phyloP scores from a whole-genome alignment of 1,284 basidiomycete species.

The Pseudozyma tsukubaensis region DNA sequence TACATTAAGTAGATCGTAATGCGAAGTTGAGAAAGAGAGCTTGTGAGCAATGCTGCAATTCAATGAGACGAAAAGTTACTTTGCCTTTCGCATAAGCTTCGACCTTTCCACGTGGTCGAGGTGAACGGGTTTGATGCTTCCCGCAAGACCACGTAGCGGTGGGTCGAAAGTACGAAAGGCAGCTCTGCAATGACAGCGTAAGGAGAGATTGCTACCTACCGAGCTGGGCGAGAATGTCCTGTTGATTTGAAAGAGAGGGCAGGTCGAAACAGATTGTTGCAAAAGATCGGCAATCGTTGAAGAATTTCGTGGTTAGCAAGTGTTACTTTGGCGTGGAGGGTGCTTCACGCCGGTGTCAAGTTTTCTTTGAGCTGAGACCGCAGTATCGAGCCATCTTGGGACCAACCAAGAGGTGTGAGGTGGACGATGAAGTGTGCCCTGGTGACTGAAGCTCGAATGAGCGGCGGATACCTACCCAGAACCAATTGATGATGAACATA shows the following conservation, averaged over 20 bases:
- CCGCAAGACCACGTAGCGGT: background rate
- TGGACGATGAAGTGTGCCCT: background rate
- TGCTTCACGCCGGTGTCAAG: no score
- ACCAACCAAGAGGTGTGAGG: background rate
- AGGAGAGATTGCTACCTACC: conserved; percentile 42
- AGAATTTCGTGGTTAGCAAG: conserved; percentile 8
- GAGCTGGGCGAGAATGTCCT: conserved; percentile 68
- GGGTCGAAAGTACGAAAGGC: no score
- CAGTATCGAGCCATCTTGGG: background rate
- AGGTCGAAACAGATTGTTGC: background rate
- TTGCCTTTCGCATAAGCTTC: no score
- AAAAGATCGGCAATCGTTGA: conserved; percentile 3
- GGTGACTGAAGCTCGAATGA: no score
- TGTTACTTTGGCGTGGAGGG: background rate
- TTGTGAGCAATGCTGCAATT: background rate
- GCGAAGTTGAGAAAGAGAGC: background rate
- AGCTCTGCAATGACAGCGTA: background rate
- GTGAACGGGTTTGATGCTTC: no score
- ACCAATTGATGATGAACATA: conserved; percentile 69
- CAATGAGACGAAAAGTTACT: background rate
- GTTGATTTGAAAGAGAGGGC: background rate
- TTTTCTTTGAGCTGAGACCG: no score
- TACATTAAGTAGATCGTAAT: background rate
- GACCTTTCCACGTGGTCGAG: no score
- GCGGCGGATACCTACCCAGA: conserved; percentile 61